phyloP scores from a whole-genome alignment of 768 basidiomycete species.

The Tricholomella constricta region DNA sequence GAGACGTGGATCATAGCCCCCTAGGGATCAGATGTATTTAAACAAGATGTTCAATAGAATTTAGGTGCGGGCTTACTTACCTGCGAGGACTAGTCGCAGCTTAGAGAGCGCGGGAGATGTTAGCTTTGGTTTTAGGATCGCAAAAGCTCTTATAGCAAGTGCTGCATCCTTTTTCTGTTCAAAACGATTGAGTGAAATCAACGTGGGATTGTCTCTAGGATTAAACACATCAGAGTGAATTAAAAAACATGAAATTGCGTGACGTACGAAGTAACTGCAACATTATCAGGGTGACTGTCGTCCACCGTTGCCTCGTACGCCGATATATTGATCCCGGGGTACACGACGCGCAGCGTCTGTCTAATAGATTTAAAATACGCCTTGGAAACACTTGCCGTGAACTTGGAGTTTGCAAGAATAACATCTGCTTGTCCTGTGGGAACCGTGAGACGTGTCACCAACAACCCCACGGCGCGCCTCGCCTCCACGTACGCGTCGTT shows the following conservation, averaged over 20 bases:
- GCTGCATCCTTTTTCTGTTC: constrained; percentile 92
- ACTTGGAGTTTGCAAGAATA: constrained; percentile 89
- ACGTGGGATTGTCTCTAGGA: constrained; percentile 63
- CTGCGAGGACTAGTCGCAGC: constrained; percentile 78
- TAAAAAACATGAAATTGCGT: not conserved
- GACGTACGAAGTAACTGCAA: constrained; percentile 59
- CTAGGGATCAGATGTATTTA: constrained; percentile 35
- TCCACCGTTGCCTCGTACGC: constrained; percentile 60
- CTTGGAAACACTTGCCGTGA: constrained; percentile 82
- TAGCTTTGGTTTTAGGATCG: constrained; percentile 43
- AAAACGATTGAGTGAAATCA: constrained; percentile 91
- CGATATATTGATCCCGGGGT: constrained; percentile 88
- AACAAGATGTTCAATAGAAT: not conserved
- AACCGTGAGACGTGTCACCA: constrained; percentile 3
- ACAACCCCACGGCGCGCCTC: not conserved
- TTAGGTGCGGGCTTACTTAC: constrained; percentile 40
- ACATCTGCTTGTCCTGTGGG: constrained; percentile 81
- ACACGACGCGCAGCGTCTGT: constrained; percentile 74
- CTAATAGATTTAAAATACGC: constrained; percentile 72
- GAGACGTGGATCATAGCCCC: constrained; percentile 88
- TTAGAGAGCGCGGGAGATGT: constrained; percentile 24
- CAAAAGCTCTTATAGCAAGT: constrained; percentile 81
- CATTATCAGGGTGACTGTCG: constrained; percentile 49
- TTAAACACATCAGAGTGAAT: not conserved
- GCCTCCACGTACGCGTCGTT: constrained; percentile 70